phyloP scores from a whole-genome alignment of 805 yeast species.

The Hanseniaspora pseudoguilliermondii region DNA sequence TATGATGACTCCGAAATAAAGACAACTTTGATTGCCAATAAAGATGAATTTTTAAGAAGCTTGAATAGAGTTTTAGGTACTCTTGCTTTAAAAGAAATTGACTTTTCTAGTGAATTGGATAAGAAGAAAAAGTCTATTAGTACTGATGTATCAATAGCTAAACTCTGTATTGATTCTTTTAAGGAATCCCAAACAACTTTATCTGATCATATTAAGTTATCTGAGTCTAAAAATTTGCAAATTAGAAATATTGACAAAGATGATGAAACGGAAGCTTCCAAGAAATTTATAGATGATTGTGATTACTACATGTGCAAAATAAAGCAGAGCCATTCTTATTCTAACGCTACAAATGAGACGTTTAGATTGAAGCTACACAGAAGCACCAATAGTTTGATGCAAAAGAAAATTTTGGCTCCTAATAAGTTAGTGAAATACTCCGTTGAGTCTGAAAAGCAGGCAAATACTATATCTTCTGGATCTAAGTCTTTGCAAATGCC shows the following conservation, averaged over 20 bases:
- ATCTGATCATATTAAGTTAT: conserved; percentile 16
- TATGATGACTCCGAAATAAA: background rate
- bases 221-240: conserved; percentile 20
- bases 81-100: background rate
- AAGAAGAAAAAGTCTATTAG: background rate
- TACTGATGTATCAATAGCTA: background rate
- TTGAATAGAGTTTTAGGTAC: background rate
- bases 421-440: conserved; percentile 20
- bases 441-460: conserved; percentile 24
- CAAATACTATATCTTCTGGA: conserved; percentile 22
- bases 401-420: conserved; percentile 19
- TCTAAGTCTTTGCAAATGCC: conserved; percentile 29
- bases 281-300: background rate
- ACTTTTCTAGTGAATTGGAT: background rate
- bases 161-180: background rate
- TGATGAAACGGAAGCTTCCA: conserved; percentile 22
- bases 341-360: background rate
- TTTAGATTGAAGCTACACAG: background rate
- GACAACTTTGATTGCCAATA: background rate
- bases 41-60: background rate
- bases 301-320: background rate
- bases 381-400: conserved; percentile 3
- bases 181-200: background rate
- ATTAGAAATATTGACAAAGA: conserved; percentile 17
- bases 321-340: background rate